These are phyloP conservation scores for Hanseniaspora clermontiae DNA, from an alignment of 805 yeast genomes.

Conservation along the genomic window DNA sequence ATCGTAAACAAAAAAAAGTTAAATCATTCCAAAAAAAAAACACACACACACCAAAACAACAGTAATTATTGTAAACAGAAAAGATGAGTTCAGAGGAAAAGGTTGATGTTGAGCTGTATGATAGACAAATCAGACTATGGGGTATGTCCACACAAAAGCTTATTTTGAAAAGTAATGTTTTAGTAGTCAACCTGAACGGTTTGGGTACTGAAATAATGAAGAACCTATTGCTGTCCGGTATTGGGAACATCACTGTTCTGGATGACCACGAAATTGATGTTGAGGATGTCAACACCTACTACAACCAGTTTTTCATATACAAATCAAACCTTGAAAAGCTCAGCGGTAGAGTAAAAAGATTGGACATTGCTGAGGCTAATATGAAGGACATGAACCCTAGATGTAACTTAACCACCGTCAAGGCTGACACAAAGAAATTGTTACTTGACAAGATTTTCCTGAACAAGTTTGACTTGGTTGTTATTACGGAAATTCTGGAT, in stretches of 20 bases:
- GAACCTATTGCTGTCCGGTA: constrained; percentile 77
- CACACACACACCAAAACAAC: not conserved
- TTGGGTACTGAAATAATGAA: constrained; percentile 73
- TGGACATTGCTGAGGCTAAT: constrained; percentile 41
- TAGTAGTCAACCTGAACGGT: constrained; percentile 62
- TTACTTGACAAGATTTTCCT: constrained; percentile 15
- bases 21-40: too few relatives aligned
- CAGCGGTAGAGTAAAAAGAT: constrained; percentile 36
- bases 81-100: constrained; percentile 18
- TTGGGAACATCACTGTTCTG: constrained; percentile 61
- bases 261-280: constrained; percentile 58
- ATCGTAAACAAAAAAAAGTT: too few relatives aligned
- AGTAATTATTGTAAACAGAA: not conserved
- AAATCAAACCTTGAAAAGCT: constrained; percentile 31
- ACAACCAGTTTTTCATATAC: constrained; percentile 58
- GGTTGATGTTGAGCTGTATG: constrained; percentile 86
- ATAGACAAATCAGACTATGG: constrained; percentile 91
- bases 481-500: constrained; percentile 53
- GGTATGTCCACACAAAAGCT: constrained; percentile 81
- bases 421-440: constrained; percentile 27
- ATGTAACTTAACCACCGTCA: constrained; percentile 38
- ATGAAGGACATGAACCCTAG: constrained; percentile 70
- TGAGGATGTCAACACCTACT: constrained; percentile 23
- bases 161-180: constrained; percentile 57
- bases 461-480: constrained; percentile 46